Evolutionary conservation across 345 rosid species (phyloP).

Genomic region (Cardiospermum halicacabum): DNA sequence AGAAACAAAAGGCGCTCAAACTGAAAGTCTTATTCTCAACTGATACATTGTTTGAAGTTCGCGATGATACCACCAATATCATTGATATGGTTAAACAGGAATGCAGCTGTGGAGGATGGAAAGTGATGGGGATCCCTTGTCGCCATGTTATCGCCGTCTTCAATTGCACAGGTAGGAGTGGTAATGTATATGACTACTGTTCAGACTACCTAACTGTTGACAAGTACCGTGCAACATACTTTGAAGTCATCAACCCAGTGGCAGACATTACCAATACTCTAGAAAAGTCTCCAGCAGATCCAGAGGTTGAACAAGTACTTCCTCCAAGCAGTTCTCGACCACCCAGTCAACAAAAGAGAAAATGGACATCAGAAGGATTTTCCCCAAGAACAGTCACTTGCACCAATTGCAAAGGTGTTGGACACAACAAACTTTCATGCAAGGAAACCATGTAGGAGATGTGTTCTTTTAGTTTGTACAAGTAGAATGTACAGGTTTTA

Average conservation of each 20-base stretch:
- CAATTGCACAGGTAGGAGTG: conserved; percentile 38
- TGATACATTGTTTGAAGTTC: conserved; percentile 86
- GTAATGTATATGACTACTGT: conserved; percentile 57
- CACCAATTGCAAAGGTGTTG: conserved; percentile 72
- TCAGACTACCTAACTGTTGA: conserved; percentile 55
- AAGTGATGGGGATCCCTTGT: conserved; percentile 68
- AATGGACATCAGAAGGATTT: conserved; percentile 34
- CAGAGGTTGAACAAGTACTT: conserved; percentile 33
- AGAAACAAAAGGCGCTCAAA: conserved; percentile 36
- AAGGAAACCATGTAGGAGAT: conserved; percentile 37
- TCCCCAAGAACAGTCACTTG: conserved; percentile 54
- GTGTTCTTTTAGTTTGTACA: not conserved
- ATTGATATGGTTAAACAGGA: conserved; percentile 57
- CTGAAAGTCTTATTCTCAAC: conserved; percentile 72
- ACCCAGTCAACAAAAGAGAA: conserved; percentile 44
- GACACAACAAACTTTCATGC: conserved; percentile 82
- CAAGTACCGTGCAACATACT: conserved; percentile 47
- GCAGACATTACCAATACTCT: conserved; percentile 9
- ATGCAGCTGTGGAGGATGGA: conserved; percentile 79
- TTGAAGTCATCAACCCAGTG: conserved; percentile 45
- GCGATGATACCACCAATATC: conserved; percentile 55
- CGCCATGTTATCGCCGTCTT: conserved; percentile 78
- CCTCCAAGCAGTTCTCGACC: conserved; percentile 50
- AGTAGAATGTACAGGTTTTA: conserved; percentile 3
- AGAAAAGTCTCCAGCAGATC: conserved; percentile 29